Evolutionary conservation across 169 alveolate genomes (phyloP).

Genomic region (Eimeria acervulina): DNA sequence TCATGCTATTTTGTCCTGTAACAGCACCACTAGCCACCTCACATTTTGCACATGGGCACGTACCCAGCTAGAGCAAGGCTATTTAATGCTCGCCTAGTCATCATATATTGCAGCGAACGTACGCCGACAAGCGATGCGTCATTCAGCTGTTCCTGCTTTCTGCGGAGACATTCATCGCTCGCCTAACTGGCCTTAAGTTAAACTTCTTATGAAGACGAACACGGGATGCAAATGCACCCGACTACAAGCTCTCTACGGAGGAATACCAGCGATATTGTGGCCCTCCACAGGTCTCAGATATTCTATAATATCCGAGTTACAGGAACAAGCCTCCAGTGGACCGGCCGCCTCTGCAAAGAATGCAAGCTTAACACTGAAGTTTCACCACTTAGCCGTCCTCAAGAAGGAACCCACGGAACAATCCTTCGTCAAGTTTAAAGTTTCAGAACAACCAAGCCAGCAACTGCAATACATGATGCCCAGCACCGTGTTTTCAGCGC

Average conservation of each 20-base stretch:
- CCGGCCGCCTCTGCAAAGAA: neutral
- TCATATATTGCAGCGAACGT: neutral
- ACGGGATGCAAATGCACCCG: neutral
- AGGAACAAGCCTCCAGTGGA: neutral
- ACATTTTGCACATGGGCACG: neutral
- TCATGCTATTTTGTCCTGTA: neutral
- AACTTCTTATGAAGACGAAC: neutral
- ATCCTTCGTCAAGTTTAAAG: neutral
- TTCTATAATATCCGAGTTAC: neutral
- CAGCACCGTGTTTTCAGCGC: neutral
- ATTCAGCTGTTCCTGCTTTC: neutral
- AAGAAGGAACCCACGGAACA: neutral
- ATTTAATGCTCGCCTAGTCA: neutral
- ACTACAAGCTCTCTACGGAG: neutral
- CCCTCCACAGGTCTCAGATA: neutral
- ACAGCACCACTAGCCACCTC: neutral
- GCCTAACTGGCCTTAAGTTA: neutral
- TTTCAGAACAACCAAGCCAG: neutral
- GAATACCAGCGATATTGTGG: neutral
- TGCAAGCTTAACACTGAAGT: conserved; percentile 1
- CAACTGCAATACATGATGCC: neutral
- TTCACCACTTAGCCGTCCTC: neutral
- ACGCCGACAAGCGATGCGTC: neutral
- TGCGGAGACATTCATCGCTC: neutral
- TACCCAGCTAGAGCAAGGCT: neutral